Base-by-base conservation (phyloP, 805 yeast genomes). In the Nakazawaea ernobii region DNA sequence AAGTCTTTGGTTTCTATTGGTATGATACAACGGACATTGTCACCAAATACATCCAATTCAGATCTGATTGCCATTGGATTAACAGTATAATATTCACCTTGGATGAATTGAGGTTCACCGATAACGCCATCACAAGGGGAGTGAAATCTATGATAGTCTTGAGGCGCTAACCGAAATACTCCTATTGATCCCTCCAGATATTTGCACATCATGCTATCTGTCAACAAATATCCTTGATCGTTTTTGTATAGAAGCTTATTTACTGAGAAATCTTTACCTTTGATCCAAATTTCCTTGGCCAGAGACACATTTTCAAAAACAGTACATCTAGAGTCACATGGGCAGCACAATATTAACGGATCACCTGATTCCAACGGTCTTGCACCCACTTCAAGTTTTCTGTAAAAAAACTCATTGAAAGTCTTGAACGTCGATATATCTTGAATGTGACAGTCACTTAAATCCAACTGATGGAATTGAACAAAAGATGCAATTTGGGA, bases 41-140 rank as follows among this genome's bases (percentile, higher is more conserved):
- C 97, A 8, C 97, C 96, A 66, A 80, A 94, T 1, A 92, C 97
- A 62, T 92, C 98, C 48, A 92, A 66, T 9, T 80, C 78, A 2
- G 95, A 86, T 48, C 98, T 67, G 32, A 94, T 78, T 0, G 98
- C 98, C 98, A 92, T 92, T 1, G 98, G 98, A 59, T 92, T 92
- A 15, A 92, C 99, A 0, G 98, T 92, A 61, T 88, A 92, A 61
- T 92, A 92, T 57, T 90, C 94, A 0, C 98, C 99, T 32, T 82
- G 85, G 30, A 92, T 85, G 54, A 71, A 74, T 41, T 71, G 71
- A 13, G 92, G 82, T 49, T 78, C 71, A 1, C 86, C 85, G 32
- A 94, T 65, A 0, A 60, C 60, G 2, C 97, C 98, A 49, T 75
- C 77, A 2, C 94, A 91, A 0, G 97, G 96, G 13, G 80, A 74